phyloP scores from a whole-genome alignment of 495 filamentous ascomycete species.

The Aspergillus leporis region DNA sequence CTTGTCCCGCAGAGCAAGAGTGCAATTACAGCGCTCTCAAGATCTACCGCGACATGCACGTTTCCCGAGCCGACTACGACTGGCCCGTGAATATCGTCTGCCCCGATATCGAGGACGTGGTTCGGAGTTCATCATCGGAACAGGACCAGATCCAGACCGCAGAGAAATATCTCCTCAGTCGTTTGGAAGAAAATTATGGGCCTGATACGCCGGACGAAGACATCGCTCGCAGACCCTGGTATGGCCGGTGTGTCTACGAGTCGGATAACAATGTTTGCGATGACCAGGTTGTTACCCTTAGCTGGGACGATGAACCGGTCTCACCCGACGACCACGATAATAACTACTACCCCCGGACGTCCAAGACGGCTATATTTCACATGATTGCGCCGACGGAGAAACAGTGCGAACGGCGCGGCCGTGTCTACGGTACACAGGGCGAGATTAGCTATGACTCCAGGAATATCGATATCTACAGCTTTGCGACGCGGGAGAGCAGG shows the following conservation, averaged over 20 bases:
- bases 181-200: slow-evolving; percentile 70
- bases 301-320: slow-evolving; percentile 61
- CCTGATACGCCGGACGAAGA: slow-evolving; percentile 38
- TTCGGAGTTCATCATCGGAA: background rate
- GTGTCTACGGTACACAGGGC: slow-evolving; percentile 80
- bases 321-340: background rate
- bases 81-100: slow-evolving; percentile 90
- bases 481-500: slow-evolving; percentile 29
- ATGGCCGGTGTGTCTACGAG: slow-evolving; percentile 92
- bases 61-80: slow-evolving; percentile 57
- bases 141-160: slow-evolving; percentile 18
- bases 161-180: slow-evolving; percentile 29
- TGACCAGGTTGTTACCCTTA: slow-evolving; percentile 83
- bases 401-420: slow-evolving; percentile 79
- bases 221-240: slow-evolving; percentile 71
- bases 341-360: slow-evolving; percentile 20
- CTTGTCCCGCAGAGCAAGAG: slow-evolving; percentile 67
- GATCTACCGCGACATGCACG: slow-evolving; percentile 66
- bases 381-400: slow-evolving; percentile 90
- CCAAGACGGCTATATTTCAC: slow-evolving; percentile 87
- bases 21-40: slow-evolving; percentile 83
- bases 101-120: slow-evolving; percentile 81
- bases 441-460: slow-evolving; percentile 74
- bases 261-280: slow-evolving; percentile 87
- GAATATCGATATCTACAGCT: slow-evolving; percentile 45